Conservation (phyloP, 352 stramenopile genomes). For the Poterioochromonas sp. region DNA sequence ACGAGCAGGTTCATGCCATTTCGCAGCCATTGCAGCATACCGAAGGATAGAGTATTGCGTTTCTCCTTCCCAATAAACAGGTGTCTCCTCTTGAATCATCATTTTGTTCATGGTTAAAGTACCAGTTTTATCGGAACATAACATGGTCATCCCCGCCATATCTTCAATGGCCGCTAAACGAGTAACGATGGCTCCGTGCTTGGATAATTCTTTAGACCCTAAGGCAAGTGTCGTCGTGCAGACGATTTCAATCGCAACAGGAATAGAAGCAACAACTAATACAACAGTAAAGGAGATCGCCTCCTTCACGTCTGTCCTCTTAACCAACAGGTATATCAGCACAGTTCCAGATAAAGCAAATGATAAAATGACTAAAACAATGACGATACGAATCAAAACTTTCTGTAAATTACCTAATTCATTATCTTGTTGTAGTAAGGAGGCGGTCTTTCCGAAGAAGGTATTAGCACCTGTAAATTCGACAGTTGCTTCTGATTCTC, state of each 20-base stretch:
- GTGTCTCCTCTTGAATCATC: conserved; percentile 71
- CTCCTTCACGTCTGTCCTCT: conserved; percentile 57
- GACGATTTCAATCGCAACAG: conserved; percentile 82
- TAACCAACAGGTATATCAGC: conserved; percentile 71
- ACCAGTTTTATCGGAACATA: conserved; percentile 89
- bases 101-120: conserved; percentile 82
- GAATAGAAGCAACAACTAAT: conserved; percentile 88
- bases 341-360: conserved; percentile 71
- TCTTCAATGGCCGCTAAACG: conserved; percentile 78
- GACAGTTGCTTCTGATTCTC: not conserved
- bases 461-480: not conserved
- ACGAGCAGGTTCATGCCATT: conserved; percentile 79
- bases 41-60: conserved; percentile 67
- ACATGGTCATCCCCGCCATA: conserved; percentile 78
- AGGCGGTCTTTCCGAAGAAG: conserved; percentile 48
- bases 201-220: conserved; percentile 64
- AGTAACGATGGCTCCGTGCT: conserved; percentile 81
- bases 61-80: conserved; percentile 56
- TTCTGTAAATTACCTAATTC: conserved; percentile 73
- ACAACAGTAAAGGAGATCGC: conserved; percentile 82
- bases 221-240: conserved; percentile 78
- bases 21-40: conserved; percentile 76
- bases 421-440: too few relatives aligned
- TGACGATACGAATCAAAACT: conserved; percentile 78
- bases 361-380: conserved; percentile 71